Percentiles rank a stretch among this genome's conserved stretches.
Conservation (phyloP, 1,139 yeast genomes). For the Suhomyces maxii region DNA sequence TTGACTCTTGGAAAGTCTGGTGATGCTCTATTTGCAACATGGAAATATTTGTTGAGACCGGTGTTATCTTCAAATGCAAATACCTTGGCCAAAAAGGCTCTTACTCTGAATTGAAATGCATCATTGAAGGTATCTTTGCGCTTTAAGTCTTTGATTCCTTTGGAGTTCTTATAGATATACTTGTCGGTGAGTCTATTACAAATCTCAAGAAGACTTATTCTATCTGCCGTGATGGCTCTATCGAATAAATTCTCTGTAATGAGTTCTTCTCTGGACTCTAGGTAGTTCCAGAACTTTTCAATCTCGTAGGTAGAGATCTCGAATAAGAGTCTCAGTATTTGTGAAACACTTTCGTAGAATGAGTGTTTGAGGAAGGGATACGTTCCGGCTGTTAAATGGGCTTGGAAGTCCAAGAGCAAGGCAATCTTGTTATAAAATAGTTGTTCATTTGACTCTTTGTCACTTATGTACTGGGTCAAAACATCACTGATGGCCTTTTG, state of each 20-base stretch:
- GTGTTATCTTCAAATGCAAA: slow-evolving; percentile 47
- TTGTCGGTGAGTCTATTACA: slow-evolving; percentile 42
- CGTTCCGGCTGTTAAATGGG: slow-evolving; percentile 16
- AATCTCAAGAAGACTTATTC: slow-evolving; percentile 41
- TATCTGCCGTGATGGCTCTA: slow-evolving; percentile 30
- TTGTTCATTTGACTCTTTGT: background rate
- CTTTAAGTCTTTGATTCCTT: slow-evolving; percentile 29
- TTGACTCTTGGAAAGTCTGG: slow-evolving; percentile 23
- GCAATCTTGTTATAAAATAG: slow-evolving; percentile 20
- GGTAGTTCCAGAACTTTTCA: slow-evolving; percentile 36
- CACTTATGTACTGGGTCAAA: slow-evolving; percentile 6
- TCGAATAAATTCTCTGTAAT: slow-evolving; percentile 29
- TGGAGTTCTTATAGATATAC: slow-evolving; percentile 19
- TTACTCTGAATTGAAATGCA: slow-evolving; percentile 35
- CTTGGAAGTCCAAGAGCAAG: slow-evolving; percentile 26
- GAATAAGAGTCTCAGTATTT: slow-evolving; percentile 22
- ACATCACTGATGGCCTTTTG: slow-evolving; percentile 15
- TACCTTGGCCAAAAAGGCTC: slow-evolving; percentile 34
- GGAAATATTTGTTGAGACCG: slow-evolving; percentile 45
- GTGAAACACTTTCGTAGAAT: slow-evolving; percentile 25
- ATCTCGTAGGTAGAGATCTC: slow-evolving; percentile 23
- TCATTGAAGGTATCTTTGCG: slow-evolving; percentile 45
- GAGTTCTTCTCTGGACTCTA: slow-evolving; percentile 32
- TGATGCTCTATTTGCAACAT: slow-evolving; percentile 27
- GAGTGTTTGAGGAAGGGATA: slow-evolving; percentile 20